Base-by-base conservation (phyloP, 371 early-diverging fungal genomes). In the Coemansia sp. region DNA sequence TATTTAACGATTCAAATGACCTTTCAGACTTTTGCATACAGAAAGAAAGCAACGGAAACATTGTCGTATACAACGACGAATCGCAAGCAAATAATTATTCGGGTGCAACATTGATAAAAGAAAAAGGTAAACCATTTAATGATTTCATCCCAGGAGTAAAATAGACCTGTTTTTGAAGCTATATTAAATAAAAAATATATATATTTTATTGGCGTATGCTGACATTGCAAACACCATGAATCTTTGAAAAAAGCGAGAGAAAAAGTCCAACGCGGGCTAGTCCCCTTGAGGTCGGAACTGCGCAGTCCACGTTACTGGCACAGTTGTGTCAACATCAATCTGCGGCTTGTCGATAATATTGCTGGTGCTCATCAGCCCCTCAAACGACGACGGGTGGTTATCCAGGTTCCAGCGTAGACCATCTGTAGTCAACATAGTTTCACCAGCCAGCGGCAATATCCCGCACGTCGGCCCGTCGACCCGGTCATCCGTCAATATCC, bases 391-490 rank as follows among this genome's bases (percentile, higher is more conserved):
- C 14, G 78, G 74, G 26, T 83, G 80, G 49, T 86, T 78, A 67
- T 79, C 81, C 34, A 96, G 74, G 77, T 96, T 85, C 94, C 94
- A 96, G 70, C 84, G 83, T 50, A 96, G 82, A 0, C 96, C 95
- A 31, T 54, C 71, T 0, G 93, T 92, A 0, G 85, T 86, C 20
- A 91, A 49, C 2, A 68, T 82, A 3, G 78, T 81, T 2, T 81
- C 76, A 4, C 82, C 82, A 8, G 90, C 91, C 35, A 96, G 79
- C 4, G 96, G 95, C 61, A 94, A 79, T 4, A 95, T 70, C 30
- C 96, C 96, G 72, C 96, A 96, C 0, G 88, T 88, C 3, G 93
- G 93, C 0, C 95, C 94, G 78, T 94, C 91, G 16, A 87, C 69
- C 11, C 81, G 75, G 32, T 68, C 63, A 59, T 84, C 77, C 64